Base-by-base conservation (phyloP, 257 asterid genomes). In the Jaltomata sinuosa region DNA sequence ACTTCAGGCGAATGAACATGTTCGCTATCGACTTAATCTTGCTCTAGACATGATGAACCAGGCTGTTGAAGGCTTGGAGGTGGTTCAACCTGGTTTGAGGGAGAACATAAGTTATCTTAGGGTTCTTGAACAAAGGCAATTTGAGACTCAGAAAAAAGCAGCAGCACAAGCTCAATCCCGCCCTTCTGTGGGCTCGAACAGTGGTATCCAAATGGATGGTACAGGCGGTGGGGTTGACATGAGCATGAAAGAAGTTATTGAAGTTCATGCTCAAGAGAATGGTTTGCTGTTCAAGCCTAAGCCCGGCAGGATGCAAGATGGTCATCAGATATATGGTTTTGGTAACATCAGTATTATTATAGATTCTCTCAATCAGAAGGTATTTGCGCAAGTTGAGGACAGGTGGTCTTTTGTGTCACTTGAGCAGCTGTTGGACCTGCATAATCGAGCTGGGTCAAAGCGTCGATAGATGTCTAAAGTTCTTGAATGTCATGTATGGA, bases 241-340 rank as follows among this genome's bases (percentile, higher is more conserved):
- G 89, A 88, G 89, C 67, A 80, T 89, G 88, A 89, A 86, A 86
- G 87, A 88, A 45, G 82, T 86, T 83, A 85, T 89, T 80, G 90
- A 88, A 84, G 87, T 40, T 59, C 86, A 76, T 86, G 92, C 92
- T 4, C 87, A 86, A 74, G 80, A 74, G 62, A 88, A 88, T 88
- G 87, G 89, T 31, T 68, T 89, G 88, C 67, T 86, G 42, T 88
- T 89, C 68, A 83, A 80, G 79, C 90, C 87, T 21, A 89, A 96
- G 87, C 97, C 97, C 42, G 97, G 98, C 50, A 90, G 98, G 85
- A 90, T 89, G 84, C 98, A 93, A 54, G 97, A 94, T 84, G 99
- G 98, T 42, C 91, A 85, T 83, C 99, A 94, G 85, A 93, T 96
- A 69, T 94, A 94, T 82, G 95, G 95, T 15, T 96, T 89, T 90